Evolutionary conservation across 306 rosid genomes (phyloP).

Genomic region (Cicer judaicum): DNA sequence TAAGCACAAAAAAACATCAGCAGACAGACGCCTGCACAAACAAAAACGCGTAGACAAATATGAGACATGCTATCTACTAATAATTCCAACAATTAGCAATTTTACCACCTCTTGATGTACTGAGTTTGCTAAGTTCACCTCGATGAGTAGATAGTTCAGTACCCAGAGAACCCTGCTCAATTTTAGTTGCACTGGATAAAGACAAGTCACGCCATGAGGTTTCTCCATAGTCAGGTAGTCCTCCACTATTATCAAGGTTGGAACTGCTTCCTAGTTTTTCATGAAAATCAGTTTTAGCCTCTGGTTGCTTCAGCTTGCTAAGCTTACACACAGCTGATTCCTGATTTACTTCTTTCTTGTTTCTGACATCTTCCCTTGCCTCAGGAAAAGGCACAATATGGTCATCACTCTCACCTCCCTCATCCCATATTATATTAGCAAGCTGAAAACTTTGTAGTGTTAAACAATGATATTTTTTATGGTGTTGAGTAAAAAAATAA

Average conservation of each 20-base stretch:
- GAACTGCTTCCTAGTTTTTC: constrained; percentile 58
- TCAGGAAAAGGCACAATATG: constrained; percentile 87
- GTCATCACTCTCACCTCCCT: constrained; percentile 74
- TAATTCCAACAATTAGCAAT: constrained; percentile 44
- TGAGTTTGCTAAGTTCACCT: constrained; percentile 53
- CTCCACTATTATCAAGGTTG: constrained; percentile 46
- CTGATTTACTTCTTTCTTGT: constrained; percentile 65
- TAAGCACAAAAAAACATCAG: constrained; percentile 40
- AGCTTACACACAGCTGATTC: constrained; percentile 54
- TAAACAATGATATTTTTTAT: constrained; percentile 37
- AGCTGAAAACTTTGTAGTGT: constrained; percentile 65
- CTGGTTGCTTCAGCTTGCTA: constrained; percentile 61
- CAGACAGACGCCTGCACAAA: constrained; percentile 33
- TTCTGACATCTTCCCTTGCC: constrained; percentile 61
- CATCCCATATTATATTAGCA: constrained; percentile 90
- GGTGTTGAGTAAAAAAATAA: constrained; percentile 12
- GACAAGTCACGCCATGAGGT: constrained; percentile 68
- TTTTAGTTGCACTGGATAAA: constrained; percentile 54
- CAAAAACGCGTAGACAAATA: constrained; percentile 17
- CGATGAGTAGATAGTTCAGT: constrained; percentile 52
- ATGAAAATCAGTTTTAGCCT: constrained; percentile 52
- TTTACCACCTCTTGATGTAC: constrained; percentile 57
- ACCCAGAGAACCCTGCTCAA: constrained; percentile 57
- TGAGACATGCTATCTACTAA: constrained; percentile 32
- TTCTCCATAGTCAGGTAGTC: constrained; percentile 54